phyloP scores from a whole-genome alignment of 257 asterid genomes.

The Handroanthus guayacan region DNA sequence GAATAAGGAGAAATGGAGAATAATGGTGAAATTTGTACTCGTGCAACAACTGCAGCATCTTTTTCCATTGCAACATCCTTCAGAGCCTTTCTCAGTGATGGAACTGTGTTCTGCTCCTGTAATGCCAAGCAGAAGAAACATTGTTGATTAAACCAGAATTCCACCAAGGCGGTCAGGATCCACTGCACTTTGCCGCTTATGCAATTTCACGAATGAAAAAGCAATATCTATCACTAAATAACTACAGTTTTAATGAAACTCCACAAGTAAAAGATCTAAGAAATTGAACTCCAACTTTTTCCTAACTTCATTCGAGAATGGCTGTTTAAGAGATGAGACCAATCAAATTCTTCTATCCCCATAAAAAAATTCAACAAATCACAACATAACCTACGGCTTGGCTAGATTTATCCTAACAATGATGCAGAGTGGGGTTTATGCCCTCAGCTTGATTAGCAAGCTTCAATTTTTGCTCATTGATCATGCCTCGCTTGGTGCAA shows the following conservation, averaged over 20 bases:
- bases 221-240: not conserved
- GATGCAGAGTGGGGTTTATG: not conserved
- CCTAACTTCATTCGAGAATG: no score
- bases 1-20: constrained; percentile 31
- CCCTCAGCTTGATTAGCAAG: not conserved
- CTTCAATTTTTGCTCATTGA: not conserved
- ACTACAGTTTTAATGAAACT: not conserved
- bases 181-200: not conserved
- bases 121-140: constrained; percentile 33
- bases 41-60: constrained; percentile 99
- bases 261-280: not conserved
- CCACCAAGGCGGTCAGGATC: constrained; percentile 2
- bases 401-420: not conserved
- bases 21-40: constrained; percentile 55
- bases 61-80: constrained; percentile 99
- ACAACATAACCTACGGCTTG: not conserved
- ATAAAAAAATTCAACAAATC: not conserved
- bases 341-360: no score
- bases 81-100: constrained; percentile 88
- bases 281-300: no score
- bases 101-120: constrained; percentile 90
- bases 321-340: no score
- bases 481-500: not conserved
- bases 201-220: constrained; percentile 4
- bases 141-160: constrained; percentile 12